Conservation (phyloP, 257 asterid species). For the Dorcoceras hygrometricum region DNA sequence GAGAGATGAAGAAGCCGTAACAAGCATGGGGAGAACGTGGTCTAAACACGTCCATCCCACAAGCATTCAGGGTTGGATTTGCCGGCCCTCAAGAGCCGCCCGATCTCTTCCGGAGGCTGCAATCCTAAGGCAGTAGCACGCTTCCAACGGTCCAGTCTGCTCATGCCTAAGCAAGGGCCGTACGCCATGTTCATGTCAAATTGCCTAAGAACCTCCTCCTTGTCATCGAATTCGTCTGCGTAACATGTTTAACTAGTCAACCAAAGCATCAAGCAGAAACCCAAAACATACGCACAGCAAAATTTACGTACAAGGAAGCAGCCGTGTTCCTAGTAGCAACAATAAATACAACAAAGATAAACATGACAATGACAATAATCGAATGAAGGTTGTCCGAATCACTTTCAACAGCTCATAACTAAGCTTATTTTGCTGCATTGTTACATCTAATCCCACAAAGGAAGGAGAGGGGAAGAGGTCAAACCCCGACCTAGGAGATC, state of each 20-base stretch:
- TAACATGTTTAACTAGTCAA: neutral
- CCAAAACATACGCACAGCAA: no score
- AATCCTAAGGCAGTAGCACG: constrained; percentile 59
- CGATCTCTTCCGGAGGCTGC: constrained; percentile 56
- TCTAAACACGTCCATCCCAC: constrained; percentile 76
- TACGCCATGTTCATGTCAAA: constrained; percentile 78
- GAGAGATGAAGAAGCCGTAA: neutral
- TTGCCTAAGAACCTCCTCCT: constrained; percentile 59
- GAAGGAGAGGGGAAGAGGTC: neutral
- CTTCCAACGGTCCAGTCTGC: constrained; percentile 69
- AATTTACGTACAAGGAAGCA: no score
- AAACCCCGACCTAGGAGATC: constrained; percentile 77
- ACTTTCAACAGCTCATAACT: no score
- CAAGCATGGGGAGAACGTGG: neutral
- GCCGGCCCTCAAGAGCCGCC: constrained; percentile 36
- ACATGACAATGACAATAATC: no score
- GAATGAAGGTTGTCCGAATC: no score
- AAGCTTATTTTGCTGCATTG: neutral
- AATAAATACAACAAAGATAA: no score
- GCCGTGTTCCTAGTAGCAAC: no score
- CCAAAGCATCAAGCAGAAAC: neutral
- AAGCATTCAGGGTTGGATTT: constrained; percentile 45
- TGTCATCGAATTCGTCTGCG: constrained; percentile 53
- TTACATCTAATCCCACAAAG: neutral
- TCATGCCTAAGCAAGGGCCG: constrained; percentile 85